Evolutionary conservation across 139 green algal genomes (phyloP).

Genomic region (Ettlia oleoabundans): DNA sequence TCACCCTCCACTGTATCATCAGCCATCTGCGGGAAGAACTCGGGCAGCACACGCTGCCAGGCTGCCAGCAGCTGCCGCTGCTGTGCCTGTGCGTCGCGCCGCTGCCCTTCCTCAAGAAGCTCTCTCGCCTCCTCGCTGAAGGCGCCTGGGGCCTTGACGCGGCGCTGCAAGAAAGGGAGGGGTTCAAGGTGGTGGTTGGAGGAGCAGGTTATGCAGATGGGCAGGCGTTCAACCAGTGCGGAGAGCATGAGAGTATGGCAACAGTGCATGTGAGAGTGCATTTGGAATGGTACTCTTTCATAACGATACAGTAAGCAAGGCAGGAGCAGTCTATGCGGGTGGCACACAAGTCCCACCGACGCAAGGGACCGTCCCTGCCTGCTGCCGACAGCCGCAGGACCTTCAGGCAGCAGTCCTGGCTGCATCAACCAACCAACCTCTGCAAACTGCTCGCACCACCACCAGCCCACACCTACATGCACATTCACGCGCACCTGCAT

Average conservation of each 20-base stretch:
- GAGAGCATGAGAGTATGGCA: too few relatives aligned
- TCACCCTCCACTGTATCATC: slow-evolving; percentile 26
- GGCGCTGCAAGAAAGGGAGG: slow-evolving; percentile 38
- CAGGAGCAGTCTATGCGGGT: too few relatives aligned
- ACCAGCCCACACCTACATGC: not conserved
- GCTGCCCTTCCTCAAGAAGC: slow-evolving; percentile 6
- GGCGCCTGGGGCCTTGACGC: slow-evolving; percentile 73
- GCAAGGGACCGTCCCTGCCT: too few relatives aligned
- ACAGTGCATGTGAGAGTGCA: too few relatives aligned
- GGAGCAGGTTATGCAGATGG: too few relatives aligned
- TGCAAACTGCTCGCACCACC: slow-evolving; percentile 40
- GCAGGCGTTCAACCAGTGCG: too few relatives aligned
- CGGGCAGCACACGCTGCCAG: slow-evolving; percentile 70
- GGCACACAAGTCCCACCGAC: too few relatives aligned
- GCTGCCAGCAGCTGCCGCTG: slow-evolving; percentile 50
- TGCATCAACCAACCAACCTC: too few relatives aligned
- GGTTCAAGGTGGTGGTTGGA: slow-evolving; percentile 19
- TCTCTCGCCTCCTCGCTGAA: slow-evolving; percentile 44
- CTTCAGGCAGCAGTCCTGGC: too few relatives aligned
- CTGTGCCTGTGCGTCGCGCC: slow-evolving; percentile 30
- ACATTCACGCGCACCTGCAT: slow-evolving; percentile 43
- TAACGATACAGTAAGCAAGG: too few relatives aligned
- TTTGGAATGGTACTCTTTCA: too few relatives aligned
- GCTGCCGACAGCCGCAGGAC: too few relatives aligned
- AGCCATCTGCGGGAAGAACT: slow-evolving; percentile 62